Conservation (phyloP, 768 basidiomycete genomes). For the Boletus barrowsii region DNA sequence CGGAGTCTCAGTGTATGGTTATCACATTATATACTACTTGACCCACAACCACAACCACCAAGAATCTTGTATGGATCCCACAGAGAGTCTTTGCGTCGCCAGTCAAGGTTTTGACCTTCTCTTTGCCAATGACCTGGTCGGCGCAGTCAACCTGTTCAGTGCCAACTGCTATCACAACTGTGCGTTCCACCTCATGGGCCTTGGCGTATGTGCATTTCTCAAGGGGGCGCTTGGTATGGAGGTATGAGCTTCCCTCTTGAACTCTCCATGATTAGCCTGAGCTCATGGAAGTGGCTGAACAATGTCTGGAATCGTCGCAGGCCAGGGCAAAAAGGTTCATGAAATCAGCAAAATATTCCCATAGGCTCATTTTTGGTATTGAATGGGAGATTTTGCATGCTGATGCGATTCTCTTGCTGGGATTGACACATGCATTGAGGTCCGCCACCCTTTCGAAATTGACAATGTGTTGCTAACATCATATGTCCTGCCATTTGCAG, state of each 20-base stretch:
- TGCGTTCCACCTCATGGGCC: constrained; percentile 71
- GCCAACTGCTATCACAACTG: constrained; percentile 37
- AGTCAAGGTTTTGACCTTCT: constrained; percentile 62
- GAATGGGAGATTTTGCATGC: constrained; percentile 79
- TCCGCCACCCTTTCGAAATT: constrained; percentile 26
- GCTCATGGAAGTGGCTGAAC: constrained; percentile 61
- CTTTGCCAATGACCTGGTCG: constrained; percentile 63
- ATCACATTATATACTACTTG: too few species aligned
- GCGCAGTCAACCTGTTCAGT: constrained; percentile 50
- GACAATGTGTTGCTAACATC: constrained; percentile 5
- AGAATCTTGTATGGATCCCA: constrained; percentile 19
- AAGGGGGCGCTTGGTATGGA: constrained; percentile 79
- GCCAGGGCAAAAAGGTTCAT: constrained; percentile 55
- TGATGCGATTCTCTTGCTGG: constrained; percentile 67
- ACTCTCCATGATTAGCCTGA: constrained; percentile 53
- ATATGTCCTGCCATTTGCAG: constrained; percentile 34
- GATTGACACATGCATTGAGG: constrained; percentile 70
- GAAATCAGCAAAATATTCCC: constrained; percentile 35
- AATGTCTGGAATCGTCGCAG: constrained; percentile 57
- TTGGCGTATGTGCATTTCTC: constrained; percentile 69
- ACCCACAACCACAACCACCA: too few species aligned
- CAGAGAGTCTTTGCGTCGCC: constrained; percentile 34
- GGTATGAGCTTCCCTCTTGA: constrained; percentile 31
- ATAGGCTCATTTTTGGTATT: constrained; percentile 56
- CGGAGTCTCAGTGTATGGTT: too few species aligned